Evolutionary conservation across 352 stramenopile species (phyloP).

Genomic region (Globisporangium ultimum): DNA sequence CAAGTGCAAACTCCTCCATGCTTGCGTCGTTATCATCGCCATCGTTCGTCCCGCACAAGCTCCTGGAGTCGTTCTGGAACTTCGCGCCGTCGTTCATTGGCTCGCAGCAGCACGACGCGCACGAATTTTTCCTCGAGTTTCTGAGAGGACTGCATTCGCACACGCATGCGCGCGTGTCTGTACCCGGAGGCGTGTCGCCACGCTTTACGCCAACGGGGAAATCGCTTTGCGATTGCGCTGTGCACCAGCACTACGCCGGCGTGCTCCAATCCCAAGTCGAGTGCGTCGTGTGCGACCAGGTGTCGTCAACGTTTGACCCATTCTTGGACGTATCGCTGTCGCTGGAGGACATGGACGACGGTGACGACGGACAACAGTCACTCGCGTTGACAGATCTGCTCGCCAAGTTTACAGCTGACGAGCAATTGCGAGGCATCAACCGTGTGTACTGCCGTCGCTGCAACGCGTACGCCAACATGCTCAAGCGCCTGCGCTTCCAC

Average conservation of each 20-base stretch:
- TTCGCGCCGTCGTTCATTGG: constrained; percentile 52
- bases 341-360: constrained; percentile 24
- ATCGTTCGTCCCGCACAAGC: constrained; percentile 53
- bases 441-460: constrained; percentile 64
- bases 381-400: constrained; percentile 40
- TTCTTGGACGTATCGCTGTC: constrained; percentile 75
- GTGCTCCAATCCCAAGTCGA: constrained; percentile 55
- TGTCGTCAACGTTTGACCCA: constrained; percentile 62
- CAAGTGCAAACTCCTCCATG: constrained; percentile 2
- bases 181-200: constrained; percentile 39
- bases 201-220: constrained; percentile 53
- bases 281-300: constrained; percentile 47
- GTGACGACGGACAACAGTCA: background rate
- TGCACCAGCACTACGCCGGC: constrained; percentile 71
- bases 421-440: constrained; percentile 51
- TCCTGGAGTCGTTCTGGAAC: constrained; percentile 59
- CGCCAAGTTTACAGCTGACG: constrained; percentile 43
- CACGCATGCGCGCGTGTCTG: constrained; percentile 44
- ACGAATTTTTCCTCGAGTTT: constrained; percentile 69
- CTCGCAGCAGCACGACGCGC: constrained; percentile 71
- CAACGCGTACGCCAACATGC: constrained; percentile 49
- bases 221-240: constrained; percentile 65
- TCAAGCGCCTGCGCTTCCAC: constrained; percentile 62
- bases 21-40: constrained; percentile 9
- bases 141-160: constrained; percentile 59